Percentiles rank a stretch among this genome's conserved stretches.
Evolutionary conservation across 1,284 basidiomycete species (phyloP).

Genomic region (Boletus sp.): DNA sequence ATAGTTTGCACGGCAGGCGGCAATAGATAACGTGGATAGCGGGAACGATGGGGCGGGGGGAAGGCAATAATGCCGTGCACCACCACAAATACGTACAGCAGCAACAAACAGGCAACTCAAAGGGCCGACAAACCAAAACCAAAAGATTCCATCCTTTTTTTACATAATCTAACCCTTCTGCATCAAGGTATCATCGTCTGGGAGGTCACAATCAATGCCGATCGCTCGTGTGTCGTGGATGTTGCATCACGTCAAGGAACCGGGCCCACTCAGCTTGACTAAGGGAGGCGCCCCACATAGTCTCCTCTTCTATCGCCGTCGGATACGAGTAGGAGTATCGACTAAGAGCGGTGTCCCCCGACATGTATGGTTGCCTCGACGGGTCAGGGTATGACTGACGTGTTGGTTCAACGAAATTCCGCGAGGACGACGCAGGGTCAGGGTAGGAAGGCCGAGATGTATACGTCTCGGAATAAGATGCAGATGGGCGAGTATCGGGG

Average conservation of each 20-base stretch:
- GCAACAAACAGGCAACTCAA: constrained; percentile 19
- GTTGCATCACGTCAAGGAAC: constrained; percentile 46
- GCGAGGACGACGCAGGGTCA: constrained; percentile 26
- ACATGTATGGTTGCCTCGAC: constrained; percentile 28
- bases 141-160: constrained; percentile 29
- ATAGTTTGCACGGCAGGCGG: constrained; percentile 20
- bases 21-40: constrained; percentile 16
- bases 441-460: constrained; percentile 23
- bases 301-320: constrained; percentile 40
- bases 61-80: constrained; percentile 15
- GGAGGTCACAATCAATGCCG: constrained; percentile 24
- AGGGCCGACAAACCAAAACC: constrained; percentile 20
- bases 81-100: constrained; percentile 29
- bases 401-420: constrained; percentile 22
- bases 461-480: constrained; percentile 28
- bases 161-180: constrained; percentile 26
- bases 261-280: constrained; percentile 54
- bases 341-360: constrained; percentile 23
- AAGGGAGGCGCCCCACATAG: constrained; percentile 59
- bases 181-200: constrained; percentile 15
- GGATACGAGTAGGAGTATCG: constrained; percentile 37
- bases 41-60: constrained; percentile 2
- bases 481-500: constrained; percentile 24
- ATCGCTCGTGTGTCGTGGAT: constrained; percentile 33
- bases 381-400: constrained; percentile 30